Conservation (phyloP, 768 basidiomycete genomes). For the Lenzites betulinus region DNA sequence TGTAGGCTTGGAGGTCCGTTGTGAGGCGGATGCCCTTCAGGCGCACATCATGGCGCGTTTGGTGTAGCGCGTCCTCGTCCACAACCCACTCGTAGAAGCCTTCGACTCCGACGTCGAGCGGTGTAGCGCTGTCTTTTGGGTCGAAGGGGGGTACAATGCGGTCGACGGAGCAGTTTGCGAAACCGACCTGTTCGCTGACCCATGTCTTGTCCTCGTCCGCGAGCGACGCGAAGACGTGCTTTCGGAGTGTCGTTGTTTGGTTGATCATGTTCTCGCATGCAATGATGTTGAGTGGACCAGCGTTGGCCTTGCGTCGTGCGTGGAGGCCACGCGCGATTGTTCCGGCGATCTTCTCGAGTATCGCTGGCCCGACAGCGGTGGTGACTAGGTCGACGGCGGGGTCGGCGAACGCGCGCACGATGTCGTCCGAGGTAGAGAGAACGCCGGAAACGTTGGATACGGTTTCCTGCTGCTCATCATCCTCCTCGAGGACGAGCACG, state of each 20-base stretch:
- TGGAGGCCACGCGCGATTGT: slow-evolving; percentile 37
- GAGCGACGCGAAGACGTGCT: slow-evolving; percentile 34
- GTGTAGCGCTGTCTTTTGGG: slow-evolving; percentile 19
- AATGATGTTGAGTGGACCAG: slow-evolving; percentile 36
- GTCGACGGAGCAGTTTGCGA: slow-evolving; percentile 45
- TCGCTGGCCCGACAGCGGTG: slow-evolving; percentile 39
- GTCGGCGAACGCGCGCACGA: slow-evolving; percentile 24
- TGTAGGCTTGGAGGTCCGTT: slow-evolving; percentile 36
- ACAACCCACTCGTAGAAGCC: slow-evolving; percentile 45
- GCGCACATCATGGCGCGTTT: slow-evolving; percentile 28
- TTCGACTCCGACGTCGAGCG: slow-evolving; percentile 43
- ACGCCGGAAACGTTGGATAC: slow-evolving; percentile 27
- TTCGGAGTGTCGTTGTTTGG: slow-evolving; percentile 35
- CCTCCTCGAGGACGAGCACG: slow-evolving; percentile 37
- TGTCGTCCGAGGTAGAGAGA: slow-evolving; percentile 15
- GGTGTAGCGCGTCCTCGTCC: slow-evolving; percentile 33
- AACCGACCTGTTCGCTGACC: slow-evolving; percentile 37
- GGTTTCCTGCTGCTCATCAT: slow-evolving; percentile 23
- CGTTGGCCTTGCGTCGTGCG: slow-evolving; percentile 29
- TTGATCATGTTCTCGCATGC: slow-evolving; percentile 45
- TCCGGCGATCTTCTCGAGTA: slow-evolving; percentile 38
- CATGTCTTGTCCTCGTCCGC: slow-evolving; percentile 33
- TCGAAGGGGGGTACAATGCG: slow-evolving; percentile 37
- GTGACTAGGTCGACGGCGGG: slow-evolving; percentile 35
- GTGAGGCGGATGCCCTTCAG: slow-evolving; percentile 36